These are phyloP conservation scores for Alternaria hordeiaustralica DNA, from an alignment of 2,329 filamentous ascomycete genomes.

Conservation along the genomic window DNA sequence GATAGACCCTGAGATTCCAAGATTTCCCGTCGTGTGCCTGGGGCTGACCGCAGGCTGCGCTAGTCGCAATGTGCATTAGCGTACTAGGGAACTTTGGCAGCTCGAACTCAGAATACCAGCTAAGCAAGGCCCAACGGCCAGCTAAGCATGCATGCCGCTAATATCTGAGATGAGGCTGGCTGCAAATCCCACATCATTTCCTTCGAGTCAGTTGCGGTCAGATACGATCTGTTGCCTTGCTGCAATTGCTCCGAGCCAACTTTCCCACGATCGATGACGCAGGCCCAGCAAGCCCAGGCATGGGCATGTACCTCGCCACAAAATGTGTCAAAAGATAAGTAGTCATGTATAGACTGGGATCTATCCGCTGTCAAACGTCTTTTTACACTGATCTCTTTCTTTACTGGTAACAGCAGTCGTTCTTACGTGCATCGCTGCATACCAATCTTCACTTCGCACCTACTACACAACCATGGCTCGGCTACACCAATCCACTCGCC, in stretches of 20 bases:
- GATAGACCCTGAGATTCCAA: neutral
- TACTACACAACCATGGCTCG: slow-evolving; percentile 1
- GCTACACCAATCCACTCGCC: neutral
- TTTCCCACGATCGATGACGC: slow-evolving; percentile 39
- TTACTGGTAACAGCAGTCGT: neutral
- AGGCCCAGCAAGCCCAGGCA: slow-evolving; percentile 32
- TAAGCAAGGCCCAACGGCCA: neutral
- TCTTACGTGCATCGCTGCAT: neutral
- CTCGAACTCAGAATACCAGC: neutral
- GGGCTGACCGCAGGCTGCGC: neutral
- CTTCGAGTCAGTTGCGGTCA: slow-evolving; percentile 17
- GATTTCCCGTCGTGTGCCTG: neutral
- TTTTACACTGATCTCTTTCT: neutral
- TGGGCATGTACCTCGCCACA: slow-evolving; percentile 30
- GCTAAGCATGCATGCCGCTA: slow-evolving; percentile 1
- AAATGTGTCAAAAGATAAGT: slow-evolving; percentile 15
- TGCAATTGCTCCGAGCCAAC: slow-evolving; percentile 31
- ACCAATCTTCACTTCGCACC: neutral
- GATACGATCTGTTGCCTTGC: slow-evolving; percentile 11
- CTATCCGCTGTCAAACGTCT: neutral
- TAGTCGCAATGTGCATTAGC: neutral
- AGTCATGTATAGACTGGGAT: slow-evolving; percentile 15
- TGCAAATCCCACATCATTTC: neutral
- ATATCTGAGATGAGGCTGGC: neutral
- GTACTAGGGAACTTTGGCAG: neutral